These are phyloP conservation scores for Basidiobolus meristosporus DNA, from an alignment of 371 early-diverging fungal species.

Conservation along the genomic window DNA sequence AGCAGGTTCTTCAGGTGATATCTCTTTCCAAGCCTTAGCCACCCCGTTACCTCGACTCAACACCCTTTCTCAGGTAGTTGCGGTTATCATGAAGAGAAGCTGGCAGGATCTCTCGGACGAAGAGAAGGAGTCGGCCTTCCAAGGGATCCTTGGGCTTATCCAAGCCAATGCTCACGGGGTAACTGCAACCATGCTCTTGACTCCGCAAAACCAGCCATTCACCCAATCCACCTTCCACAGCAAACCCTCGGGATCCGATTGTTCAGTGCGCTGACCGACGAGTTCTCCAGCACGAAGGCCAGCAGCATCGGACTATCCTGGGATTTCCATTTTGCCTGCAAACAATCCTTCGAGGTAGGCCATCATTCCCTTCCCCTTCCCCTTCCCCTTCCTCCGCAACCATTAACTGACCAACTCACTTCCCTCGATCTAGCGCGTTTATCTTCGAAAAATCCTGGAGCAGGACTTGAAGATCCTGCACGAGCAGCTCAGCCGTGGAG, in stretches of 20 bases:
- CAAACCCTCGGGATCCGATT: constrained; percentile 17
- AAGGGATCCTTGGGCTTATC: no score
- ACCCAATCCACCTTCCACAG: background rate
- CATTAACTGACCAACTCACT: no score
- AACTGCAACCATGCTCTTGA: no score
- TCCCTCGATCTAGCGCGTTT: no score
- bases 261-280: constrained; percentile 32
- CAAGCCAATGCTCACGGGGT: no score
- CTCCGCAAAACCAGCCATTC: background rate
- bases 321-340: constrained; percentile 45
- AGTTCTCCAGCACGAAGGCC: constrained; percentile 39
- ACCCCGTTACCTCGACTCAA: no score
- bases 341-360: constrained; percentile 34
- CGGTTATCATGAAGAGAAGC: constrained; percentile 42
- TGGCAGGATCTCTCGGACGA: constrained; percentile 27
- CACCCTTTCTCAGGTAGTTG: constrained; percentile 22
- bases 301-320: constrained; percentile 37
- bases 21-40: constrained; percentile 43
- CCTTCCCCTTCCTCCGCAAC: no score
- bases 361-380: no score
- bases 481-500: no score
- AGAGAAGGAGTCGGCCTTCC: constrained; percentile 26
- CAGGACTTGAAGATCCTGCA: no score
- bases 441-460: no score
- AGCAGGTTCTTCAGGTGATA: constrained; percentile 14